A percentile compares a stretch with the other conserved stretches of the same genome.
Evolutionary conservation across 495 filamentous ascomycete genomes (phyloP).

Genomic region (Coniosporium apollinis): DNA sequence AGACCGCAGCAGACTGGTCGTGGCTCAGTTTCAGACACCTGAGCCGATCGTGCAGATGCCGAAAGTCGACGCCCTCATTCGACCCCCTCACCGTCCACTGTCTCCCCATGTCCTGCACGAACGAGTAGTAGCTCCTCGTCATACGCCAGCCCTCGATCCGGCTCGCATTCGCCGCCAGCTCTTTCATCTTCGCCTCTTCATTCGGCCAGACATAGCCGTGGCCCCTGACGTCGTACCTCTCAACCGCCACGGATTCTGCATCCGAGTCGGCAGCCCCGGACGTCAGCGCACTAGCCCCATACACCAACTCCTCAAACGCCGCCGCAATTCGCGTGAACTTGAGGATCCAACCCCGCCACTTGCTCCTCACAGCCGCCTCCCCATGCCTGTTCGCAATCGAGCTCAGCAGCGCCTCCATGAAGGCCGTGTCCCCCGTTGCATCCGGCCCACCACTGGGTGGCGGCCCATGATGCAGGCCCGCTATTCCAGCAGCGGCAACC

Average conservation of each 20-base stretch:
- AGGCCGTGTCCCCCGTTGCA: slow-evolving; percentile 72
- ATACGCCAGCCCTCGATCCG: slow-evolving; percentile 93
- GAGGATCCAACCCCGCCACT: slow-evolving; percentile 77
- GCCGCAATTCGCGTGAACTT: slow-evolving; percentile 86
- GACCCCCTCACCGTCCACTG: slow-evolving; percentile 52
- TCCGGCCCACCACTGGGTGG: slow-evolving; percentile 39
- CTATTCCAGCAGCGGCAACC: slow-evolving; percentile 4
- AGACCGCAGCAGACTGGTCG: slow-evolving; percentile 58
- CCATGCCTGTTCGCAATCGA: slow-evolving; percentile 77
- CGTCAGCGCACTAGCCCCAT: slow-evolving; percentile 78
- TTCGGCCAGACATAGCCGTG: slow-evolving; percentile 95
- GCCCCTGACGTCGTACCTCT: slow-evolving; percentile 42
- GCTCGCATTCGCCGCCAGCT: slow-evolving; percentile 75
- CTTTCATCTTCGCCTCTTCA: slow-evolving; percentile 58
- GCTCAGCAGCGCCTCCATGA: slow-evolving; percentile 70
- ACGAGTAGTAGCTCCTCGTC: slow-evolving; percentile 86
- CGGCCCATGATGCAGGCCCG: slow-evolving; percentile 21
- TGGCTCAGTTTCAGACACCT: slow-evolving; percentile 58
- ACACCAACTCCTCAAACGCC: slow-evolving; percentile 88
- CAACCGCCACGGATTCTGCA: slow-evolving; percentile 26
- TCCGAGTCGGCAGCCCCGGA: slow-evolving; percentile 49
- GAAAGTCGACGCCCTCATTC: slow-evolving; percentile 68
- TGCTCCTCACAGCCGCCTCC: slow-evolving; percentile 74
- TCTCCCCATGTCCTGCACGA: slow-evolving; percentile 63
- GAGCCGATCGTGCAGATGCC: slow-evolving; percentile 82